Evolutionary conservation across 495 filamentous ascomycete species (phyloP), one percentile per base, ranked within the genome.

Genomic region (Hypoxylon crocopeplum): DNA sequence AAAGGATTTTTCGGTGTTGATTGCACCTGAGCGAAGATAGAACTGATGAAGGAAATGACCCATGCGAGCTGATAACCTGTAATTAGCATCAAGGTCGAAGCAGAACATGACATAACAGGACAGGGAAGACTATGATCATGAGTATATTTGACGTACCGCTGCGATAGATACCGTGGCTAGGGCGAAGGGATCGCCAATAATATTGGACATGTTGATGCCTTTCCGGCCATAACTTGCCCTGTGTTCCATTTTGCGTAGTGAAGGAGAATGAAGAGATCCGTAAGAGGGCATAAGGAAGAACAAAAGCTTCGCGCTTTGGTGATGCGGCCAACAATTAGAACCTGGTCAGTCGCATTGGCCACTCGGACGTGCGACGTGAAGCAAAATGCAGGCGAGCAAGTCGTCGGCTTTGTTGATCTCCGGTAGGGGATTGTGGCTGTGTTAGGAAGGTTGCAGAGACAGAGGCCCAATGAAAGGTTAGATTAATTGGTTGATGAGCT

Each of bases 141-240:
- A 32, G 6, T 16, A 40, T 34, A 10, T 44, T 25, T 19, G 15
- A 83, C 91, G 72, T 84, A 97, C 93, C 58, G 89, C 80, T 51
- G 92, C 86, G 74, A 99, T 97, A 21, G 92, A 96, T 33, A 94
- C 84, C 12, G 94, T 99, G 34, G 92, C 92, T 33, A 98, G 83
- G 44, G 94, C 93, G 76, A 99, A 97, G 2, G 95, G 95, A 77
- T 98, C 93, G 64, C 94, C 94, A 41, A 97, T 78, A 48, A 98
- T 90, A 73, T 97, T 92, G 66, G 90, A 91, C 70, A 92, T 75
- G 60, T 83, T 88, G 65, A 95, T 86, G 66, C 83, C 71, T 64
- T 75, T 80, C 48, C 79, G 77, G 54, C 79, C 77, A 69, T 84
- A 84, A 68, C 67, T 79, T 76, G 80, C 77, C 64, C 78, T 72